Evolutionary conservation across 306 rosid species (phyloP).

Genomic region (Pyrus betulifolia): DNA sequence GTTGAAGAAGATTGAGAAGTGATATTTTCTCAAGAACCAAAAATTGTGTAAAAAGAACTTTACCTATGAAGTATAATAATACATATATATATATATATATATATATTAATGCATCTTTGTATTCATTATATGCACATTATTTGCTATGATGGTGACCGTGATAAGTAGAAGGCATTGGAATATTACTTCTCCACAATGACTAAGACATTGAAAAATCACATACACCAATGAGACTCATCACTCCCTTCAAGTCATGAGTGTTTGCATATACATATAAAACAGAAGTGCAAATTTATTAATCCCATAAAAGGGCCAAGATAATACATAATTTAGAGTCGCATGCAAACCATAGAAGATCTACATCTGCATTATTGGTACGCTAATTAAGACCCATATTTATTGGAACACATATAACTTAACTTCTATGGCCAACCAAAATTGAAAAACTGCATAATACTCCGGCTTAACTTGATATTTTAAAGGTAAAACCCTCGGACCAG

Average conservation of each 20-base stretch:
- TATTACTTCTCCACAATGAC: neutral
- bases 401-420: neutral
- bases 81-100: neutral
- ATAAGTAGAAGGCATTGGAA: neutral
- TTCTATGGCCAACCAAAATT: neutral
- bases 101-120: neutral
- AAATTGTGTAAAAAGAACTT: neutral
- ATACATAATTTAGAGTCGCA: neutral
- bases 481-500: neutral
- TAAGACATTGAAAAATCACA: neutral
- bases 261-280: neutral
- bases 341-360: neutral
- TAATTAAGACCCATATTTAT: neutral
- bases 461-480: neutral
- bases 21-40: neutral
- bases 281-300: neutral
- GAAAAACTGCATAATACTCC: neutral
- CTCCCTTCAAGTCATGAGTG: neutral
- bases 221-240: neutral
- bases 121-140: neutral
- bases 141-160: neutral
- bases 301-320: neutral
- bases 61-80: no score
- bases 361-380: conserved; percentile 1
- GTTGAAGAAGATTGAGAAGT: neutral